These are phyloP conservation scores for Flaveria robusta DNA, from an alignment of 129 eudicot genomes.

Conservation along the genomic window DNA sequence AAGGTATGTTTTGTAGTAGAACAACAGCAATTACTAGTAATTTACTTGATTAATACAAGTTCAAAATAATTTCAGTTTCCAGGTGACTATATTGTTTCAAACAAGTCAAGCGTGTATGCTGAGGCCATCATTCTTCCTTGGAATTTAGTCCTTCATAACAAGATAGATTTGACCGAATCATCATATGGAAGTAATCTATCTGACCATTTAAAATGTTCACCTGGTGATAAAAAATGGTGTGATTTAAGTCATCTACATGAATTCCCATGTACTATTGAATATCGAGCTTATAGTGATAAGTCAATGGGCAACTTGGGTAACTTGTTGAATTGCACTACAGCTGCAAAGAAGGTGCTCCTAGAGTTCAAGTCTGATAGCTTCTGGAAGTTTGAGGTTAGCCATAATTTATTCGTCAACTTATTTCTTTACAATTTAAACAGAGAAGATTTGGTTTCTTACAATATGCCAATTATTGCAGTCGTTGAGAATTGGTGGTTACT, in stretches of 20 bases:
- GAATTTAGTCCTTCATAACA: slow-evolving; percentile 53
- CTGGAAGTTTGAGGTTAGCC: slow-evolving; percentile 59
- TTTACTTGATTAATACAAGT: slow-evolving; percentile 14
- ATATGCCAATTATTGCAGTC: slow-evolving; percentile 45
- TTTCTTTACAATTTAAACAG: background rate
- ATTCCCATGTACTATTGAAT: slow-evolving; percentile 44
- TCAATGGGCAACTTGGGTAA: slow-evolving; percentile 33
- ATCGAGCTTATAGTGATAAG: slow-evolving; percentile 31
- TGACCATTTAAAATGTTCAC: slow-evolving; percentile 14
- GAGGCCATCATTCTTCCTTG: slow-evolving; percentile 73
- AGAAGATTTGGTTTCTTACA: slow-evolving; percentile 4
- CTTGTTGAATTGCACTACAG: slow-evolving; percentile 30
- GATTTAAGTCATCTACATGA: slow-evolving; percentile 35
- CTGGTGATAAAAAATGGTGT: slow-evolving; percentile 20
- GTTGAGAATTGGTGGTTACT: slow-evolving; percentile 59
- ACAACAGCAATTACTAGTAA: background rate
- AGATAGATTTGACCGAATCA: slow-evolving; percentile 29
- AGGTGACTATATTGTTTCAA: slow-evolving; percentile 44
- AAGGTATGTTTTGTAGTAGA: slow-evolving; percentile 50
- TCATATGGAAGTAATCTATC: slow-evolving; percentile 25
- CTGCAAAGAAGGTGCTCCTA: slow-evolving; percentile 50
- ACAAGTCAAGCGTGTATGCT: slow-evolving; percentile 54
- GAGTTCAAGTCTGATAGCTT: slow-evolving; percentile 67
- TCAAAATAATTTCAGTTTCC: slow-evolving; percentile 48
- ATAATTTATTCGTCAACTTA: slow-evolving; percentile 10